phyloP scores from a whole-genome alignment of 768 basidiomycete genomes.

The Kwoniella newhampshirensis region DNA sequence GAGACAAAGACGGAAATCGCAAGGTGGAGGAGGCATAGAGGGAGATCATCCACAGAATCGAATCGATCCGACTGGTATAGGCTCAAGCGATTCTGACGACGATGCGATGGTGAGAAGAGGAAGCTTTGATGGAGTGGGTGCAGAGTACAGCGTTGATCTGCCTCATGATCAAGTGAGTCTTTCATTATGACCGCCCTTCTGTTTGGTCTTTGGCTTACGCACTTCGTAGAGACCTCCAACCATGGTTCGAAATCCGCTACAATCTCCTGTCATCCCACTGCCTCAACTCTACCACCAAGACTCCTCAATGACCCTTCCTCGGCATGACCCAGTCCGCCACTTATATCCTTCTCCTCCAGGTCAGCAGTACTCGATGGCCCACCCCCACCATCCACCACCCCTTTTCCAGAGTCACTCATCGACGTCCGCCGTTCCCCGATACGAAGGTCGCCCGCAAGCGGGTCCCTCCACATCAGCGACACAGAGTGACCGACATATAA shows the following conservation, averaged over 20 bases:
- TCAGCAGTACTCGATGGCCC: background rate
- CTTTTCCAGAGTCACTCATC: background rate
- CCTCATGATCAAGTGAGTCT: too few species aligned
- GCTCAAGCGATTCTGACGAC: slow-evolving; percentile 12
- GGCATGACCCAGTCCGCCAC: background rate
- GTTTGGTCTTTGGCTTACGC: too few species aligned
- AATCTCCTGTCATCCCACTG: slow-evolving; percentile 1
- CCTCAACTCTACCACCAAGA: slow-evolving; percentile 18
- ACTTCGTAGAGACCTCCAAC: too few species aligned
- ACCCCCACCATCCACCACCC: slow-evolving; percentile 1
- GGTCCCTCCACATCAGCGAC: too few species aligned
- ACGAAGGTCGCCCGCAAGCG: too few species aligned
- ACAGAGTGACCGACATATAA: too few species aligned
- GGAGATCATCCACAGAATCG: too few species aligned
- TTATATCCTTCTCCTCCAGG: slow-evolving; percentile 17
- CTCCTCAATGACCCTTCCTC: background rate
- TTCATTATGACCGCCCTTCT: too few species aligned
- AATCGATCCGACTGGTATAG: slow-evolving; percentile 6
- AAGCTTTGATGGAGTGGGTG: background rate
- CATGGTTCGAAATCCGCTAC: background rate
- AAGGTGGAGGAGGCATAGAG: slow-evolving; percentile 6
- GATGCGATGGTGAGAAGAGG: slow-evolving; percentile 6
- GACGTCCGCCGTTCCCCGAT: background rate
- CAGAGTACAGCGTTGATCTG: background rate
- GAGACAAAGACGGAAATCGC: slow-evolving; percentile 14